phyloP scores from a whole-genome alignment of 1,284 basidiomycete genomes.

The Cryptococcus sp. region DNA sequence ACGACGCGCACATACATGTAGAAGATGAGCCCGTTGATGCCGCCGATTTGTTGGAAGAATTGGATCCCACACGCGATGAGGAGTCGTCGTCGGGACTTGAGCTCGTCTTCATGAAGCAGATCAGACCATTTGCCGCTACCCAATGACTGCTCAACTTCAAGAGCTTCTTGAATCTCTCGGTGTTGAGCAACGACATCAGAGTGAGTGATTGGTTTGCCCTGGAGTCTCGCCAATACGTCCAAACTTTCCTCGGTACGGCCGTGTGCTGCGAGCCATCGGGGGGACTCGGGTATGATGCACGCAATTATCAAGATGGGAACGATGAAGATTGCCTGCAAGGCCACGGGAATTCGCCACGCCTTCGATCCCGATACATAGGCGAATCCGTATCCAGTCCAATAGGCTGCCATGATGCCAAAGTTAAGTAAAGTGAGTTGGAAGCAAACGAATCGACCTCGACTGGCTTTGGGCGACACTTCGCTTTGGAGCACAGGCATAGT shows the following conservation, averaged over 20 bases:
- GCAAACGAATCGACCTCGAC: slow-evolving; percentile 44
- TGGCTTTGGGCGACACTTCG: slow-evolving; percentile 41
- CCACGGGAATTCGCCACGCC: slow-evolving; percentile 30
- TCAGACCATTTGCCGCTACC: slow-evolving; percentile 37
- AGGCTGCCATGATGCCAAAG: slow-evolving; percentile 45
- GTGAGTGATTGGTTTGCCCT: slow-evolving; percentile 18
- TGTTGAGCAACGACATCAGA: slow-evolving; percentile 31
- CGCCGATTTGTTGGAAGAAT: slow-evolving; percentile 49
- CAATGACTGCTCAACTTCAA: slow-evolving; percentile 33
- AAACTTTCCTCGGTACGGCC: slow-evolving; percentile 32
- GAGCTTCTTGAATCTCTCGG: slow-evolving; percentile 34
- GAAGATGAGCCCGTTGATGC: slow-evolving; percentile 45
- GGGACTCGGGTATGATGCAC: slow-evolving; percentile 42
- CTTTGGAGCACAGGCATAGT: slow-evolving; percentile 45
- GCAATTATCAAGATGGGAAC: slow-evolving; percentile 26
- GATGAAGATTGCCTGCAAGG: slow-evolving; percentile 37
- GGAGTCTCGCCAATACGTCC: slow-evolving; percentile 32
- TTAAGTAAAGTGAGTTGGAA: slow-evolving; percentile 44
- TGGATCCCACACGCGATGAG: slow-evolving; percentile 50
- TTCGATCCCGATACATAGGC: slow-evolving; percentile 26
- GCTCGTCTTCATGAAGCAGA: slow-evolving; percentile 38
- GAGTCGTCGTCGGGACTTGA: slow-evolving; percentile 40
- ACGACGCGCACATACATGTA: slow-evolving; percentile 16
- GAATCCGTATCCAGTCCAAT: slow-evolving; percentile 43
- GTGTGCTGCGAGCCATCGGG: slow-evolving; percentile 41